Conservation (phyloP, 345 rosid genomes). For the Salix koriyanagi region DNA sequence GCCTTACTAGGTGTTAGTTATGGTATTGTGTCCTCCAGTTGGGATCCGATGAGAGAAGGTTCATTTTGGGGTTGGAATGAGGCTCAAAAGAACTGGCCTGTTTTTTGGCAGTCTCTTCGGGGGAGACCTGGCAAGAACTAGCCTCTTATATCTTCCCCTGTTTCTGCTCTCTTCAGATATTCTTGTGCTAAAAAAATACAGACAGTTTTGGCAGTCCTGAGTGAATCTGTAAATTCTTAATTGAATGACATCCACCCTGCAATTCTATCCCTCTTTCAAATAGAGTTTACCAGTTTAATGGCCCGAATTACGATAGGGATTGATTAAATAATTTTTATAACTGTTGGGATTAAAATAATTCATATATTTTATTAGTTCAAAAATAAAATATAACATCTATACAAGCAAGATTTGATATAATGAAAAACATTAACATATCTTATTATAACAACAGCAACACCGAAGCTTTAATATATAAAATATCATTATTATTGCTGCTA, state of each 20-base stretch:
- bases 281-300: too few relatives aligned
- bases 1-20: constrained; percentile 82
- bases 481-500: too few relatives aligned
- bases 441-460: too few relatives aligned
- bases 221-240: neutral
- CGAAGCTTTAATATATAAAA: too few relatives aligned
- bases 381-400: too few relatives aligned
- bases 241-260: too few relatives aligned
- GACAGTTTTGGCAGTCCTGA: neutral
- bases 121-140: constrained; percentile 55
- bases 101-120: constrained; percentile 88
- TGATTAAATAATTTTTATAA: too few relatives aligned
- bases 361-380: too few relatives aligned
- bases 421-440: too few relatives aligned
- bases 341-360: too few relatives aligned
- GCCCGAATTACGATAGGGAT: rapidly evolving
- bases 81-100: constrained; percentile 93
- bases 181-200: neutral
- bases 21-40: constrained; percentile 88
- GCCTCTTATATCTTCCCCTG: neutral
- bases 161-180: neutral
- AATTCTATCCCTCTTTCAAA: neutral
- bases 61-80: constrained; percentile 90
- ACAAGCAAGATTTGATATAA: too few relatives aligned
- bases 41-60: constrained; percentile 96